A percentile compares a stretch with the other conserved stretches of the same genome.
These are phyloP conservation scores for Candida silvatica DNA, from an alignment of 805 yeast species.

Conservation along the genomic window DNA sequence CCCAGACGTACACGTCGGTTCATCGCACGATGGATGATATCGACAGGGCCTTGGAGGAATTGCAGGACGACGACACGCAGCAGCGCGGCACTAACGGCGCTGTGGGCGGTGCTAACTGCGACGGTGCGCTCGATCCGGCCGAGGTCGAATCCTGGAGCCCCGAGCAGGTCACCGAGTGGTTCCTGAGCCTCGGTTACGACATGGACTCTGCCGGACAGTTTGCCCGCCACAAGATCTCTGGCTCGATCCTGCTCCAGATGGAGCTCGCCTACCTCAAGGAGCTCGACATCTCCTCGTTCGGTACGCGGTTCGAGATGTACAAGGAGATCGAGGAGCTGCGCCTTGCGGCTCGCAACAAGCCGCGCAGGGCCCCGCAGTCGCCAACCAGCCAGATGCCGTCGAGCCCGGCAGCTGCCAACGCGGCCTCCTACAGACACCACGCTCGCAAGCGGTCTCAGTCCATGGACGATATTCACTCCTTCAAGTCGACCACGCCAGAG, in stretches of 20 bases:
- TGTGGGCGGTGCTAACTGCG: neutral
- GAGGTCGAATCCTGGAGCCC: constrained; percentile 71
- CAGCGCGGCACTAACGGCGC: neutral
- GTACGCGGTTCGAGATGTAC: constrained; percentile 87
- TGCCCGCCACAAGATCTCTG: constrained; percentile 82
- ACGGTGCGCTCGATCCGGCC: constrained; percentile 30
- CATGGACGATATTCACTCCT: constrained; percentile 39
- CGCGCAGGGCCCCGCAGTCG: neutral
- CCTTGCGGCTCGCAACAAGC: constrained; percentile 15
- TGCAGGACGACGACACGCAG: constrained; percentile 24
- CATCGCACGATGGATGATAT: constrained; percentile 59
- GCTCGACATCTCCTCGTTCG: constrained; percentile 85
- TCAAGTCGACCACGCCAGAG: too few relatives aligned
- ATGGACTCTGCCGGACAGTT: constrained; percentile 68
- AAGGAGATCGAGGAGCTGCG: constrained; percentile 76
- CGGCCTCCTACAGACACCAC: constrained; percentile 23
- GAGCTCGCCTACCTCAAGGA: constrained; percentile 86
- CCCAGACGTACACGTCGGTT: constrained; percentile 29
- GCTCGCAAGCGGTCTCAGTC: constrained; percentile 43
- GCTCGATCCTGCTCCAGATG: constrained; percentile 74
- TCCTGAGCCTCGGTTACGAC: constrained; percentile 67
- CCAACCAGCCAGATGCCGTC: neutral
- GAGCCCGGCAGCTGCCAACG: neutral
- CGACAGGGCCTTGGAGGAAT: constrained; percentile 62
- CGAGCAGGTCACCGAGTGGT: constrained; percentile 73